These are phyloP conservation scores for Alternaria incomplexa DNA, from an alignment of 2,329 filamentous ascomycete genomes.

Conservation along the genomic window DNA sequence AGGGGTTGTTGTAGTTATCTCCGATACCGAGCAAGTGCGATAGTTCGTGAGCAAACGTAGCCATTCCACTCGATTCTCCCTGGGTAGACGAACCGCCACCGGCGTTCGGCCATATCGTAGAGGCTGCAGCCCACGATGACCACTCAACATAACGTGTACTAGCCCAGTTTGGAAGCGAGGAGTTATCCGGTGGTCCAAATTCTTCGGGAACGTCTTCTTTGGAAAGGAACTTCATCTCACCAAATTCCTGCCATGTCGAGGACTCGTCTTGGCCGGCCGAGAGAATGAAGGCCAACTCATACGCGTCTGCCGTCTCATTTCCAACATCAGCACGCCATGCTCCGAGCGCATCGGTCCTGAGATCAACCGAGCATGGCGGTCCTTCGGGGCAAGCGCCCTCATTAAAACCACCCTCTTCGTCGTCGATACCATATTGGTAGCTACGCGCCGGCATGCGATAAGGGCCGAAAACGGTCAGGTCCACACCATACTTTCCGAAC, in stretches of 20 bases:
- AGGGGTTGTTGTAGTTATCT: conserved; percentile 65
- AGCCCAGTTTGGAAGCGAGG: conserved; percentile 54
- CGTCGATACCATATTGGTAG: conserved; percentile 60
- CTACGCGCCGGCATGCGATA: conserved; percentile 57
- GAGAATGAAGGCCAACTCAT: conserved; percentile 61
- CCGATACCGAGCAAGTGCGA: conserved; percentile 60
- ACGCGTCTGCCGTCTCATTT: conserved; percentile 55
- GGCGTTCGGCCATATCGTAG: conserved; percentile 62
- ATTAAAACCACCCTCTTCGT: conserved; percentile 54
- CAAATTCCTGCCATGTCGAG: conserved; percentile 64
- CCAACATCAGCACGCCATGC: conserved; percentile 61
- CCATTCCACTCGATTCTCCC: conserved; percentile 61
- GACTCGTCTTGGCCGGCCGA: conserved; percentile 63
- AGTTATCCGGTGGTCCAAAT: conserved; percentile 58
- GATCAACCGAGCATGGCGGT: conserved; percentile 54
- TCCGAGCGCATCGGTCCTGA: conserved; percentile 57
- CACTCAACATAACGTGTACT: conserved; percentile 60
- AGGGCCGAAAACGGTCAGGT: conserved; percentile 60
- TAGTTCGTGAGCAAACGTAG: conserved; percentile 61
- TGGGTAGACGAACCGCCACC: conserved; percentile 61
- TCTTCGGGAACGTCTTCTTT: conserved; percentile 57
- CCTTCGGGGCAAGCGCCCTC: conserved; percentile 55
- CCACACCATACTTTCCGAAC: conserved; percentile 59
- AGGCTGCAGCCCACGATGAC: conserved; percentile 61
- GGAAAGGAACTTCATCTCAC: conserved; percentile 59